Evolutionary conservation across 257 asterid genomes (phyloP).

Genomic region (Nemophila menziesii): DNA sequence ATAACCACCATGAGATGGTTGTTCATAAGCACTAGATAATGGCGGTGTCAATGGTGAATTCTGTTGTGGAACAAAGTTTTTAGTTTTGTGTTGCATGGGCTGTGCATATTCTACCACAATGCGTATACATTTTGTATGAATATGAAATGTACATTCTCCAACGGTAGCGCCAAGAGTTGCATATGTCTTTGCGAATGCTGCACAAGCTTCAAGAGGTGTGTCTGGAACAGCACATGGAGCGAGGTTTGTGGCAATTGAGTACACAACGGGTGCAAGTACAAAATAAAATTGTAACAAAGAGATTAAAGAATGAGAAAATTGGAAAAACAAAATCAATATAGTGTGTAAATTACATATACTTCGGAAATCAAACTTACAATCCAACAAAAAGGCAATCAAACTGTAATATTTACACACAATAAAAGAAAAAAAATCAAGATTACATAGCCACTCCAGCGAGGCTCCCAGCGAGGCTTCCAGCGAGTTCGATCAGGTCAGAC

Average conservation of each 20-base stretch:
- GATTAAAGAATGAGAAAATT: too few relatives aligned
- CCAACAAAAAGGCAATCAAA: too few relatives aligned
- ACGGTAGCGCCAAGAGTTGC: slow-evolving; percentile 19
- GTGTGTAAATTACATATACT: too few relatives aligned
- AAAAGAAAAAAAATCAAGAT: too few relatives aligned
- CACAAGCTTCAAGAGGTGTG: slow-evolving; percentile 10
- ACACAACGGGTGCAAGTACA: slow-evolving; percentile 8
- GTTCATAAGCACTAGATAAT: neutral
- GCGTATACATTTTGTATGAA: slow-evolving; percentile 22
- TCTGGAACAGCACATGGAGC: slow-evolving; percentile 4
- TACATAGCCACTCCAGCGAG: too few relatives aligned
- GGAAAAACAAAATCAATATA: too few relatives aligned
- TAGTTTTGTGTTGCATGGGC: neutral
- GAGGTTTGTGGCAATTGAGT: slow-evolving; percentile 1
- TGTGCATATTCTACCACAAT: neutral
- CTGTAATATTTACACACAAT: too few relatives aligned
- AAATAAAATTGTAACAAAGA: too few relatives aligned
- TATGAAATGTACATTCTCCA: slow-evolving; percentile 13
- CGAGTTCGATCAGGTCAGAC: too few relatives aligned
- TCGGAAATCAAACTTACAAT: too few relatives aligned
- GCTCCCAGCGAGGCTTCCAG: too few relatives aligned
- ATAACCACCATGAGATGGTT: neutral
- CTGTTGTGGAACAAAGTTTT: neutral
- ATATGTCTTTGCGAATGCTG: slow-evolving; percentile 3
- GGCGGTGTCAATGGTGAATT: neutral